Percentiles rank a stretch among this genome's conserved stretches.
phyloP scores from a whole-genome alignment of 2,329 filamentous ascomycete species.

The Lojkania enalia region DNA sequence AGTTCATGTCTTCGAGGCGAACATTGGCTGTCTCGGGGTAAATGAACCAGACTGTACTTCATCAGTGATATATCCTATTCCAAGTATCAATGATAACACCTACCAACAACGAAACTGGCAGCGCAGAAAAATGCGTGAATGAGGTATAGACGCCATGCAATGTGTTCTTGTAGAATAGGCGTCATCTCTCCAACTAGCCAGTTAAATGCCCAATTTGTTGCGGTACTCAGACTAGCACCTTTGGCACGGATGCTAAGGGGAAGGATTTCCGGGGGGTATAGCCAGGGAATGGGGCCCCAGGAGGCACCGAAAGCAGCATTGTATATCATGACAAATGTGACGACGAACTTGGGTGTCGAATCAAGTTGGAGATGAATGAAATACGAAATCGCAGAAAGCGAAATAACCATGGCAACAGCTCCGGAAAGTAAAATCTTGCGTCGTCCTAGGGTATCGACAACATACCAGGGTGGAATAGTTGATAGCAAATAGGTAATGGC shows the following conservation, averaged over 20 bases:
- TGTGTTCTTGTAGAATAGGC: constrained; percentile 86
- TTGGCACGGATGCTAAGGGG: constrained; percentile 96
- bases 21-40: constrained; percentile 97
- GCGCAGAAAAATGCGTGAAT: constrained; percentile 97
- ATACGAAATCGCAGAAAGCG: constrained; percentile 88
- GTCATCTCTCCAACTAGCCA: constrained; percentile 97
- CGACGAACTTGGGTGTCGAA: constrained; percentile 80
- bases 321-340: constrained; percentile 96
- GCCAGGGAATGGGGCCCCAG: constrained; percentile 98
- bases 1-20: constrained; percentile 94
- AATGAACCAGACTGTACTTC: constrained; percentile 80
- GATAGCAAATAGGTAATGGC: constrained; percentile 87
- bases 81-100: constrained; percentile 45
- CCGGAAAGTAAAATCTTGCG: constrained; percentile 87
- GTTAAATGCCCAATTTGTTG: constrained; percentile 97
- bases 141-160: constrained; percentile 91
- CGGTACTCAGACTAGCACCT: constrained; percentile 93
- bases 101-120: constrained; percentile 92
- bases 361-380: constrained; percentile 86
- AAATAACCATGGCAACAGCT: constrained; percentile 84
- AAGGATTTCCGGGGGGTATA: constrained; percentile 98
- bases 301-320: constrained; percentile 95
- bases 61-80: constrained; percentile 23
- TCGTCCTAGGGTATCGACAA: constrained; percentile 90
- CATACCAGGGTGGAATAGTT: constrained; percentile 94